Evolutionary conservation across 305 asterid species (phyloP).

Genomic region (Fraxinus sp.): DNA sequence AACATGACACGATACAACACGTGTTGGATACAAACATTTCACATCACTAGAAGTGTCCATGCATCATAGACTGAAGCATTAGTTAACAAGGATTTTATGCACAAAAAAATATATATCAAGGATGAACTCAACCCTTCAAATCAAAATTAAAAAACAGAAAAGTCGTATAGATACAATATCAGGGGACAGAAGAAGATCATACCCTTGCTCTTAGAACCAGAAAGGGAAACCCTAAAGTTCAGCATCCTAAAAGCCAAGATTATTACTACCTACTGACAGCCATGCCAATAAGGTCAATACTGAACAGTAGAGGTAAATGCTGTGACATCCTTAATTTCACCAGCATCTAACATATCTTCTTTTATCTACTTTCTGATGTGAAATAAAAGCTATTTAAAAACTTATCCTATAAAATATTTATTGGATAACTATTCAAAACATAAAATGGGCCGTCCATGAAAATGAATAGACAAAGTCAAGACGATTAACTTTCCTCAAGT

Average conservation of each 20-base stretch:
- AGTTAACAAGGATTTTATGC: not conserved
- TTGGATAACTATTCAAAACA: slow-evolving; percentile 15
- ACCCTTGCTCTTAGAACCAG: slow-evolving; percentile 16
- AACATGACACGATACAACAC: not conserved
- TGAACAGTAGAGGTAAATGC: not conserved
- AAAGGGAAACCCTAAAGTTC: slow-evolving; percentile 21
- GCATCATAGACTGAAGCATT: not conserved
- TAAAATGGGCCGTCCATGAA: slow-evolving; percentile 10
- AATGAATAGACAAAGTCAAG: slow-evolving; percentile 11
- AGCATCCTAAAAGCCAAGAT: slow-evolving; percentile 19
- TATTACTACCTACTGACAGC: not conserved
- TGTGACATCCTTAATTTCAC: slow-evolving; percentile 5
- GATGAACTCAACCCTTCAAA: not conserved
- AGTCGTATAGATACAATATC: slow-evolving; percentile 3
- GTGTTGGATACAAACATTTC: not conserved
- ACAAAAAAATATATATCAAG: not conserved
- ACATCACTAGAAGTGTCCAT: not conserved
- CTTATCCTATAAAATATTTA: not conserved
- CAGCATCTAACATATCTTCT: slow-evolving; percentile 5
- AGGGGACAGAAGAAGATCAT: slow-evolving; percentile 1
- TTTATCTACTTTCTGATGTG: slow-evolving; percentile 6
- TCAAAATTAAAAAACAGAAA: slow-evolving; percentile 4
- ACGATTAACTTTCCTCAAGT: not conserved
- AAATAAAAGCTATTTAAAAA: not conserved
- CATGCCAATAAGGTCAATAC: slow-evolving; percentile 9